Conservation (phyloP, 2,329 filamentous ascomycete genomes). For the Delphinella strobiligena region DNA sequence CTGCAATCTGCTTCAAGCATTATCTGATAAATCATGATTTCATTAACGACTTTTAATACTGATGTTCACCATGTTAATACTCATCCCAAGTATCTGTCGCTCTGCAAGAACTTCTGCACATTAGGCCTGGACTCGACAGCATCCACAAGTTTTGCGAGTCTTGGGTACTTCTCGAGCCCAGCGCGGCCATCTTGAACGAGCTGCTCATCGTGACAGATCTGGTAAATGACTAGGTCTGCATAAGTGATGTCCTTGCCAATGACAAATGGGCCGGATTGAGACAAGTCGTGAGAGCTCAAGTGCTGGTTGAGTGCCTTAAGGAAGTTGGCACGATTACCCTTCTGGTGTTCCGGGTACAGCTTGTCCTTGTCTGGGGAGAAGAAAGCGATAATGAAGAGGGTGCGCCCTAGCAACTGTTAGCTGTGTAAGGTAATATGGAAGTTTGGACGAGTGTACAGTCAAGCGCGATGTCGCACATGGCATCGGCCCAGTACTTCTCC, state of each 20-base stretch:
- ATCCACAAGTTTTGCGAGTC: neutral
- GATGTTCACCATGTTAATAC: slow-evolving; percentile 6
- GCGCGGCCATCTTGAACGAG: neutral
- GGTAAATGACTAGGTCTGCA: neutral
- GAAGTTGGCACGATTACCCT: slow-evolving; percentile 12
- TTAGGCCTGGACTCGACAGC: neutral
- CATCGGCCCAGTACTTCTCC: slow-evolving; percentile 22
- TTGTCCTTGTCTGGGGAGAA: slow-evolving; percentile 16
- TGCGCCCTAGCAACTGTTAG: slow-evolving; percentile 14
- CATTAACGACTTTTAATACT: too few species aligned
- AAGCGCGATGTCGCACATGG: slow-evolving; percentile 18
- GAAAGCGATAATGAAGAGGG: slow-evolving; percentile 19
- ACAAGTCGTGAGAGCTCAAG: slow-evolving; percentile 18
- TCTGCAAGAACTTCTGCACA: neutral
- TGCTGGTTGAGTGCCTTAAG: slow-evolving; percentile 25
- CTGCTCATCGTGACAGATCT: slow-evolving; percentile 1
- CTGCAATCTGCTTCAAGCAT: too few species aligned
- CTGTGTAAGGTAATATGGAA: neutral
- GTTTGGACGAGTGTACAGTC: slow-evolving; percentile 13
- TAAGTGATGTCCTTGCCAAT: slow-evolving; percentile 20
- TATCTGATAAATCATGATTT: neutral
- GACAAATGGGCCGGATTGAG: slow-evolving; percentile 18
- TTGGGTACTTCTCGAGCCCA: neutral
- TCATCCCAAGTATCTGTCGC: slow-evolving; percentile 12
- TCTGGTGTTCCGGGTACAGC: slow-evolving; percentile 17